Conservation (phyloP, 768 basidiomycete genomes). For the Hypholoma fasciculare region DNA sequence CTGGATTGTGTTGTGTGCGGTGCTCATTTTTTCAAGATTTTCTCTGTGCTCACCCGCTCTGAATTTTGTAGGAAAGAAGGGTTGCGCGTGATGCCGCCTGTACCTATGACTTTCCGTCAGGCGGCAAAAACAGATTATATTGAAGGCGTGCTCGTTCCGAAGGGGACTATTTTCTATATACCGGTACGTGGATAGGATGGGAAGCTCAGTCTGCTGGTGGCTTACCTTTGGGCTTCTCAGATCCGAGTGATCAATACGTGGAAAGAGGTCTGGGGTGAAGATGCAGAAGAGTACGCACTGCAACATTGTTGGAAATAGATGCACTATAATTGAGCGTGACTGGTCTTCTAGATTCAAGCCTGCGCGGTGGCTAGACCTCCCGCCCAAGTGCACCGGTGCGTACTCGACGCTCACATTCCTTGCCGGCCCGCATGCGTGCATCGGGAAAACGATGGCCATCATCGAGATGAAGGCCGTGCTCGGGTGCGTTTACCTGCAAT, state of each 20-base stretch:
- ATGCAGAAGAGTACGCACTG: slow-evolving; percentile 44
- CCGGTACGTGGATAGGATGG: slow-evolving; percentile 23
- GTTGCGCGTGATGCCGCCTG: slow-evolving; percentile 40
- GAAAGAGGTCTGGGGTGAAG: slow-evolving; percentile 49
- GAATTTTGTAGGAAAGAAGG: slow-evolving; percentile 34
- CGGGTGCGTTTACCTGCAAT: slow-evolving; percentile 24
- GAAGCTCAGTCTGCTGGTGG: neutral
- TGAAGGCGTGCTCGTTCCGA: slow-evolving; percentile 42
- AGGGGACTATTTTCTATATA: slow-evolving; percentile 42
- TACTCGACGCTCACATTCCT: slow-evolving; percentile 43
- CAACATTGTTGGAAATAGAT: neutral
- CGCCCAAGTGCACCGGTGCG: slow-evolving; percentile 31
- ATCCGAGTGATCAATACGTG: slow-evolving; percentile 52
- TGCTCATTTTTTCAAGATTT: neutral
- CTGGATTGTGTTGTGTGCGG: slow-evolving; percentile 41
- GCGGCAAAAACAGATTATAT: slow-evolving; percentile 38
- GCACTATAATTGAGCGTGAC: neutral
- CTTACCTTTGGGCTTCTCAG: slow-evolving; percentile 19
- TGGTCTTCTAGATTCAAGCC: slow-evolving; percentile 39
- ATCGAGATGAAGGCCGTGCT: slow-evolving; percentile 49
- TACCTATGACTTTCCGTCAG: slow-evolving; percentile 37
- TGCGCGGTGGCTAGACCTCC: slow-evolving; percentile 44
- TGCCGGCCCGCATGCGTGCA: slow-evolving; percentile 45
- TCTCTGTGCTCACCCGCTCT: neutral
- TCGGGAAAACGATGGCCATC: slow-evolving; percentile 49